Base-by-base conservation (phyloP, 768 basidiomycete genomes). In the Grammothele lineata region DNA sequence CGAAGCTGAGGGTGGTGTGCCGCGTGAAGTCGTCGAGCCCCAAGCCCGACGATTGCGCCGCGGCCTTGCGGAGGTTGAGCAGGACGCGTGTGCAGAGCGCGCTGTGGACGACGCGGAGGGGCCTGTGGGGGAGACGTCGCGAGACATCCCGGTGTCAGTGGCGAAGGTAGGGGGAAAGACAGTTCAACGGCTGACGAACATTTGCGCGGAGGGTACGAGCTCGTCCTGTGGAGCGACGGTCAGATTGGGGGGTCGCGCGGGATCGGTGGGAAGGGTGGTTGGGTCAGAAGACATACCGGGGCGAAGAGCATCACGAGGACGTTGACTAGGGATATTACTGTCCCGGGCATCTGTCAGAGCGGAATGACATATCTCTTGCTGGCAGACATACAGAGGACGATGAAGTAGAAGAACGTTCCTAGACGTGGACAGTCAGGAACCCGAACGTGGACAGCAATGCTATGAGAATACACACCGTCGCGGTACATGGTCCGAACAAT, bases 11-110 rank as follows among this genome's bases (percentile, higher is more conserved):
- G 27, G 27, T 14, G 8, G 27, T 30, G 27, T 7, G 7, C 8
- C 27, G 27, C 9, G 35, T 9, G 40, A 48, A 48, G 18, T 48
- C 40, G 19, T 41, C 34, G n/a, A 37, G 23, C 22, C 35, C 26
- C 10, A 22, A 14, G 4, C 35, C 34, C n/a, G 34, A 42, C 17
- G 47, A 15, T 5, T 24, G 24, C 12, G 40, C 47, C 18, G 47
- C 47, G 3, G 47, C 47, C 4, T 11, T 25, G 24, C 47, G 40
- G 11, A 48, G 40, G 25, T 48, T 48, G 19, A 48, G 47, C 10
- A 48, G 35, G n/a, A 48, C 47, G 17, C 40, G 33, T 14, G 47
- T 36, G 47, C 47, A 48, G 18, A 48, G 36, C 47, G 47, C 40
- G 27, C 47, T 48, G 19, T 48, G 47, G 9, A 48, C 14, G 2